Evolutionary conservation across 2,329 filamentous ascomycete species (phyloP), one percentile per base, ranked within the genome.

Genomic region (Hymenoscyphus scutula): DNA sequence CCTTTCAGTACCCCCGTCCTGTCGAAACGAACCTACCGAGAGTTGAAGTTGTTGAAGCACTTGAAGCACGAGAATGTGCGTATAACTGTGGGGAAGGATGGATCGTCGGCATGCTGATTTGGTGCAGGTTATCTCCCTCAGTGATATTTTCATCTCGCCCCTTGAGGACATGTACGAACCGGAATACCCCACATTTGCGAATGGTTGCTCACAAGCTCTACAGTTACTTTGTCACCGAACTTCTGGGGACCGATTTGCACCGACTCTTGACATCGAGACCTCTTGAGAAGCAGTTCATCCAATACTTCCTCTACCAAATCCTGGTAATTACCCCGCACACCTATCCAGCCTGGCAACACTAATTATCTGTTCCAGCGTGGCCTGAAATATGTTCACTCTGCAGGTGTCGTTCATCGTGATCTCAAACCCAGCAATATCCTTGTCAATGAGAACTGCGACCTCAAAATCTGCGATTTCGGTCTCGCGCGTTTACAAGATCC

Each of bases 261-360:
- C 89, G 95, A 69, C 86, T 99, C 66, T 86, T 99, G 71, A 98
- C 94, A 58, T 98, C 95, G 56, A 84, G 95, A 75, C 95, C 95
- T 27, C 87, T 99, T 59, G 95, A 99, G 84, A 98, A 97, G 81
- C 95, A 99, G 78, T 99, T 99, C 78, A 98, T 99, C 73, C 95
- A 99, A 81, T 99, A 99, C 81, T 99, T 99, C 77, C 85, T 99
- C 65, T 99, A 99, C 79, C 95, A 99, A 79, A 99, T 99, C 74
- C 86, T 98, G 82, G 94, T 97, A 80, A 73, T 89, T 62, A 53
- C 13, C 38, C 56, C 58, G 32, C 27, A 6, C 11, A 25, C 41
- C 17, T 23, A 41, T 23, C 19, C 11, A 27, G 23, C n/a, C 13
- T 51, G 32, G 19, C 53, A 51, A 60, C 56, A 59, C 66, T 71